Percentiles rank a stretch among this genome's conserved stretches.
Conservation (phyloP, 192 early-diverging fungal species). For the Coemansia sp. region DNA sequence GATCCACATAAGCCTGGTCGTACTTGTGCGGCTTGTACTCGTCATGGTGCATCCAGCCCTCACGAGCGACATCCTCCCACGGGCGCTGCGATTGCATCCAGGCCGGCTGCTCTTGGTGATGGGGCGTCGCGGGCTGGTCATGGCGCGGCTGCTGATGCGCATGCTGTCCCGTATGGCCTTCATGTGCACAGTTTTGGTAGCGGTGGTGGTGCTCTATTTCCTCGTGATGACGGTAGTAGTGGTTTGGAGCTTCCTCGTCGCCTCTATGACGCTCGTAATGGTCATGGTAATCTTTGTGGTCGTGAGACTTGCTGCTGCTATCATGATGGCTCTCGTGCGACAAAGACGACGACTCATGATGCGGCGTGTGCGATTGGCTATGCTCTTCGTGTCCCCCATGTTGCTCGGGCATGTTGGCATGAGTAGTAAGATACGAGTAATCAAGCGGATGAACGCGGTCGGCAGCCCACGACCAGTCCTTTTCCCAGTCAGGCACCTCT, state of each 20-base stretch:
- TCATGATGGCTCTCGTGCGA: neutral
- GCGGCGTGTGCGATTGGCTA: neutral
- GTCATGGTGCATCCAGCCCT: constrained; percentile 53
- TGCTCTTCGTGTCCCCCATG: neutral
- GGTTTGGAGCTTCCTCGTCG: neutral
- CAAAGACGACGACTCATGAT: neutral
- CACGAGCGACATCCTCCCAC: constrained; percentile 58
- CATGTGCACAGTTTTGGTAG: neutral
- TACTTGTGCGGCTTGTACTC: constrained; percentile 48
- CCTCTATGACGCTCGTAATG: neutral
- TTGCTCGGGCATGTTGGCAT: constrained; percentile 1
- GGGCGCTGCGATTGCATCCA: constrained; percentile 56
- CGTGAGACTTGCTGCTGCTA: neutral
- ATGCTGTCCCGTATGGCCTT: neutral
- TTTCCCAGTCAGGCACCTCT: constrained; percentile 53
- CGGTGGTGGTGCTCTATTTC: neutral
- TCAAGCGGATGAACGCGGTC: constrained; percentile 52
- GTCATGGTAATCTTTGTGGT: constrained; percentile 1
- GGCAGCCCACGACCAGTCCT: constrained; percentile 52
- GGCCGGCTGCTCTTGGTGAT: constrained; percentile 12
- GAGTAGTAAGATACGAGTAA: constrained; percentile 35
- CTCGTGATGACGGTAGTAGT: no score
- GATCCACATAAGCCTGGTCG: constrained; percentile 54
- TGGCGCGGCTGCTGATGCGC: neutral
- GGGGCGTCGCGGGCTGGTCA: neutral